Conservation (phyloP, 1,284 basidiomycete genomes). For the Rhodotorula sp. region DNA sequence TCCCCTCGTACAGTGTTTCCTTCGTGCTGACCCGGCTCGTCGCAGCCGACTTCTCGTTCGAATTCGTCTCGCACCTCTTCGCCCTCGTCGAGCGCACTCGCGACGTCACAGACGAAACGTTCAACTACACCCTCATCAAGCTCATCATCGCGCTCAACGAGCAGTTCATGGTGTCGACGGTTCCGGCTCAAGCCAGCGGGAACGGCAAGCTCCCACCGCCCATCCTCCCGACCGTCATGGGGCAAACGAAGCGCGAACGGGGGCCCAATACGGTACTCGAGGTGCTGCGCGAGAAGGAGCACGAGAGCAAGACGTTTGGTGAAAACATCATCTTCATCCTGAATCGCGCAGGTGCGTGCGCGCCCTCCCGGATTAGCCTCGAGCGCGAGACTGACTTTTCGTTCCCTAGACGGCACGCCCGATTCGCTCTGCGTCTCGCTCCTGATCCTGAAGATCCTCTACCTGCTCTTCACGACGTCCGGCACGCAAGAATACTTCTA, state of each 20-base stretch:
- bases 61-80: constrained; percentile 86
- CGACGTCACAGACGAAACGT: constrained; percentile 80
- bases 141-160: constrained; percentile 92
- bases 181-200: constrained; percentile 29
- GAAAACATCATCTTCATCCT: constrained; percentile 99
- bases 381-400: neutral
- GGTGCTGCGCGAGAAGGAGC: constrained; percentile 77
- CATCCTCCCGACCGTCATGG: constrained; percentile 26
- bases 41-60: constrained; percentile 72
- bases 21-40: constrained; percentile 17
- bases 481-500: constrained; percentile 96
- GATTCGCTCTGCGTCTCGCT: constrained; percentile 95
- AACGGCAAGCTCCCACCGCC: constrained; percentile 22
- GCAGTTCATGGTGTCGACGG: constrained; percentile 87
- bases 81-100: constrained; percentile 91
- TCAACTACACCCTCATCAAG: constrained; percentile 93
- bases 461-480: constrained; percentile 89
- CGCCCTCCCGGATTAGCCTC: neutral
- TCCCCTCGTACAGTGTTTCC: no score
- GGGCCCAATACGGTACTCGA: constrained; percentile 72
- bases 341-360: constrained; percentile 78
- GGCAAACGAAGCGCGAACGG: constrained; percentile 18
- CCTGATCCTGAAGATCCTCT: constrained; percentile 90
- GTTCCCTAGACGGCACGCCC: constrained; percentile 65
- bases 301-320: constrained; percentile 88